Evolutionary conservation across 768 basidiomycete genomes (phyloP).

Genomic region (Kwoniella dejecticola): DNA sequence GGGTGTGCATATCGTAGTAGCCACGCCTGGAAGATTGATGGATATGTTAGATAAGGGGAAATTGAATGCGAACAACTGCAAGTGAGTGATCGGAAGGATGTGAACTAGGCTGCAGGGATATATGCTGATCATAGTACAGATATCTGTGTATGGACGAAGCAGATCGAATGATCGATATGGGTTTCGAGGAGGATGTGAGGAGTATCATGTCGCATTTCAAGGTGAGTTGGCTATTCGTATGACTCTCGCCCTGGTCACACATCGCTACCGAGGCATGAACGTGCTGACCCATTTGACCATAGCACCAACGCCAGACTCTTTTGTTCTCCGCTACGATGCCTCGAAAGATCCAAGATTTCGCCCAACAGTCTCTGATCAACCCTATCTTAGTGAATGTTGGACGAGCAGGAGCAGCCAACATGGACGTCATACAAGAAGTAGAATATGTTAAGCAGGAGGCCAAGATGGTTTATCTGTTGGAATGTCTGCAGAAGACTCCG

Average conservation of each 20-base stretch:
- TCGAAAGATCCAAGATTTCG: constrained; percentile 97
- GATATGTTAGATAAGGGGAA: constrained; percentile 97
- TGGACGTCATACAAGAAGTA: constrained; percentile 88
- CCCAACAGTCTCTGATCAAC: constrained; percentile 90
- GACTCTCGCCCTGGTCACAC: too few species aligned
- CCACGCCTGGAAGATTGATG: constrained; percentile 93
- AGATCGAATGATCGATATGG: constrained; percentile 96
- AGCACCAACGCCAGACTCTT: constrained; percentile 95
- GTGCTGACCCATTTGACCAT: constrained; percentile 14
- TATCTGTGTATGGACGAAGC: constrained; percentile 97
- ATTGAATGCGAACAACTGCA: constrained; percentile 90
- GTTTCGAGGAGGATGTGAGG: constrained; percentile 96
- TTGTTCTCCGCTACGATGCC: constrained; percentile 99
- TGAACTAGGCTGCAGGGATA: not conserved
- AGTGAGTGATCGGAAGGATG: constrained; percentile 58
- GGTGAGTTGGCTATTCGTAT: too few species aligned
- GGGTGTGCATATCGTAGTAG: constrained; percentile 93
- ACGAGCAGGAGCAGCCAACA: constrained; percentile 93
- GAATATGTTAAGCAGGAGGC: constrained; percentile 99
- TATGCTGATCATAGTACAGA: constrained; percentile 24
- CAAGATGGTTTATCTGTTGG: constrained; percentile 98
- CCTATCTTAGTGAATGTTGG: constrained; percentile 97
- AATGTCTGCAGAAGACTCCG: constrained; percentile 96
- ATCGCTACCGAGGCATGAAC: not conserved
- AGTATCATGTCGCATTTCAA: constrained; percentile 98